A percentile compares a stretch with the other conserved stretches of the same genome.
phyloP scores from a whole-genome alignment of 192 early-diverging fungal species.

The Linnemannia elongata region DNA sequence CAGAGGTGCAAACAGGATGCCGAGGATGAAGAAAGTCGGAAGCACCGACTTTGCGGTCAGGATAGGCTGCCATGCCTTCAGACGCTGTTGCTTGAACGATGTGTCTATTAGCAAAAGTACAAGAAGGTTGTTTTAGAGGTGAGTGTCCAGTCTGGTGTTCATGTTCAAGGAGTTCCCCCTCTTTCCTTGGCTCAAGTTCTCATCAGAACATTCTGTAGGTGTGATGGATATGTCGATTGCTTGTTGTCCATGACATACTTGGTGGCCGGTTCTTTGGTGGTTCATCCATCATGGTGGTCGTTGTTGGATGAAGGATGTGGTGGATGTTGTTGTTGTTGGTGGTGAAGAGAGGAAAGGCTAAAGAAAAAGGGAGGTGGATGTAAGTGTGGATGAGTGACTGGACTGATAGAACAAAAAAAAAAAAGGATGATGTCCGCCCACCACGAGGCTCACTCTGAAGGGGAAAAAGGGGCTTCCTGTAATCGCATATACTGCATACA shows the following conservation, averaged over 20 bases:
- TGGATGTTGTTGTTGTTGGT: no score
- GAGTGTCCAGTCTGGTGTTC: constrained; percentile 2
- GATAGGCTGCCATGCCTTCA: constrained; percentile 98
- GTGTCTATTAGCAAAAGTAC: constrained; percentile 70
- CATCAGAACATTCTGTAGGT: neutral
- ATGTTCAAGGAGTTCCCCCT: neutral
- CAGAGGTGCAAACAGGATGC: constrained; percentile 93
- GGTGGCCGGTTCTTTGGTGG: constrained; percentile 49
- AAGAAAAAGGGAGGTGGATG: neutral
- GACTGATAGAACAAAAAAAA: constrained; percentile 3
- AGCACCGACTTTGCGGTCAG: constrained; percentile 96
- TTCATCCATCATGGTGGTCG: constrained; percentile 45
- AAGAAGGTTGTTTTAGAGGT: neutral
- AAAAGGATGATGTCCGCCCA: constrained; percentile 22
- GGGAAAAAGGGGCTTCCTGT: neutral
- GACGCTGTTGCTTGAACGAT: constrained; percentile 96
- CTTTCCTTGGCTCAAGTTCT: neutral
- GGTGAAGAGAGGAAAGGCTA: neutral
- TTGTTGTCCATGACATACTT: constrained; percentile 16
- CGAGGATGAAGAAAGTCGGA: constrained; percentile 94
- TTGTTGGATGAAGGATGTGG: neutral
- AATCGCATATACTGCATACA: constrained; percentile 7
- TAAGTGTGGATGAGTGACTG: constrained; percentile 3
- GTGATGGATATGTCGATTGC: neutral
- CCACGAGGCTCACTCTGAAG: constrained; percentile 12